These are phyloP conservation scores for Pseudopyricularia javanii DNA, from an alignment of 2,329 filamentous ascomycete genomes.

Conservation along the genomic window DNA sequence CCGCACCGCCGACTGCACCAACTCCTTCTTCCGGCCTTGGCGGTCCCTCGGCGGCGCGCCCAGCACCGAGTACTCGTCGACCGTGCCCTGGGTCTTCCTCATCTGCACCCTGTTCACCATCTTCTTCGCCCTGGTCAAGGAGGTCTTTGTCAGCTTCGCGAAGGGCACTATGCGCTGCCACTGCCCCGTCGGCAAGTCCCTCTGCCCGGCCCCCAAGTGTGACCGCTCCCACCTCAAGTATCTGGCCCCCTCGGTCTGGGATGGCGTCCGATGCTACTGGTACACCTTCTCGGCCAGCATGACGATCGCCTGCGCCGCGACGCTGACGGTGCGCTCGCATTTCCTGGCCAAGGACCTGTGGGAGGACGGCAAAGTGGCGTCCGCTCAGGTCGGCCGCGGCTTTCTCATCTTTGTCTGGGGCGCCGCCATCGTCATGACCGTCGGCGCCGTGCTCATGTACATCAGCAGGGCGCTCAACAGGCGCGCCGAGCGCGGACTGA, in stretches of 20 bases:
- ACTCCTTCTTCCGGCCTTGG: slow-evolving; percentile 1
- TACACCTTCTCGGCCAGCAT: neutral
- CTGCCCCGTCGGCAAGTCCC: neutral
- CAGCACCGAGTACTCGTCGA: slow-evolving; percentile 8
- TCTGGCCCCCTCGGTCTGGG: slow-evolving; percentile 1
- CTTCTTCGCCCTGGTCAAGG: neutral
- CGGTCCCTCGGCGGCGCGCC: neutral
- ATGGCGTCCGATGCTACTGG: neutral
- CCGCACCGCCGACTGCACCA: neutral
- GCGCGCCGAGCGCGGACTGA: neutral
- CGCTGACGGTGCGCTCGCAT: neutral
- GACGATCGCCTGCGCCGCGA: neutral
- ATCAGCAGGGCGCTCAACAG: slow-evolving; percentile 1
- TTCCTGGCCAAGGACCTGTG: neutral
- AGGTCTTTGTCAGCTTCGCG: neutral
- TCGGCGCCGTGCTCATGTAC: neutral
- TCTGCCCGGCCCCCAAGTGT: slow-evolving; percentile 2
- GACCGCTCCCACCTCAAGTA: neutral
- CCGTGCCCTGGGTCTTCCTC: slow-evolving; percentile 32
- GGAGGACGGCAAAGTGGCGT: neutral
- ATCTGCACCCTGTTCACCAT: slow-evolving; percentile 32
- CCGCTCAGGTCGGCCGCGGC: neutral
- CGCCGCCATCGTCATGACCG: neutral
- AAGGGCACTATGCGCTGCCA: slow-evolving; percentile 1
- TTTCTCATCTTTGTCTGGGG: neutral